Percentiles rank a stretch among this genome's conserved stretches.
These are phyloP conservation scores for Turnera subulata DNA, from an alignment of 345 rosid genomes.

Conservation along the genomic window DNA sequence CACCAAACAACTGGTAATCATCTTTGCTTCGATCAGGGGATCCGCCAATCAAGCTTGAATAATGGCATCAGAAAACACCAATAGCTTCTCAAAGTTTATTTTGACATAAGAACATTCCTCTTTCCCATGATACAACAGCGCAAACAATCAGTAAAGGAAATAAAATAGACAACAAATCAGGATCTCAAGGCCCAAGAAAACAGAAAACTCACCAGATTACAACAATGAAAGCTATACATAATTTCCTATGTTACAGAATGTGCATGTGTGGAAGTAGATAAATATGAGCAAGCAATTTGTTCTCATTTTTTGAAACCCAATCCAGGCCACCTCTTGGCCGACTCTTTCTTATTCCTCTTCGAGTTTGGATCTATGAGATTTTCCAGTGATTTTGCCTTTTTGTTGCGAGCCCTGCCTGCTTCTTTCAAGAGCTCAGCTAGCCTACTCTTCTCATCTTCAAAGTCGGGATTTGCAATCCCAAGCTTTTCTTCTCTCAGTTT, in stretches of 20 bases:
- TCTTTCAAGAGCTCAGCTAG: conserved; percentile 93
- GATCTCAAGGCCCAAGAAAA: conserved; percentile 12
- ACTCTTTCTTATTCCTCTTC: conserved; percentile 69
- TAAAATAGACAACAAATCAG: conserved; percentile 16
- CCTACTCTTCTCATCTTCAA: conserved; percentile 90
- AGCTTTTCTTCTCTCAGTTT: conserved; percentile 96
- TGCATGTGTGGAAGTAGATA: conserved; percentile 24
- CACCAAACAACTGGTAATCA: too few relatives aligned
- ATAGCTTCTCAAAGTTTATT: conserved; percentile 23
- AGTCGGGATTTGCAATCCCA: conserved; percentile 96
- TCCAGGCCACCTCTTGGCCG: conserved; percentile 79
- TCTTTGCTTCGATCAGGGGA: too few relatives aligned
- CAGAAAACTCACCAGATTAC: conserved; percentile 30
- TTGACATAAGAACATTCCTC: conserved; percentile 24
- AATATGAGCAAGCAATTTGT: conserved; percentile 9
- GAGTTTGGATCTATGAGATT: conserved; percentile 86
- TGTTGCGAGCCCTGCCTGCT: conserved; percentile 83
- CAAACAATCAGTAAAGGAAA: conserved; percentile 34
- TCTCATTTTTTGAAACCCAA: conserved; percentile 79
- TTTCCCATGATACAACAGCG: conserved; percentile 21
- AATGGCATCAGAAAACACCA: too few relatives aligned
- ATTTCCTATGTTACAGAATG: conserved; percentile 44
- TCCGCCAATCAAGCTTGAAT: too few relatives aligned
- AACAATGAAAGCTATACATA: conserved; percentile 48
- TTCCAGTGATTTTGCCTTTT: conserved; percentile 87